phyloP scores from a whole-genome alignment of 805 yeast genomes.

The Wickerhamomyces chambardii region DNA sequence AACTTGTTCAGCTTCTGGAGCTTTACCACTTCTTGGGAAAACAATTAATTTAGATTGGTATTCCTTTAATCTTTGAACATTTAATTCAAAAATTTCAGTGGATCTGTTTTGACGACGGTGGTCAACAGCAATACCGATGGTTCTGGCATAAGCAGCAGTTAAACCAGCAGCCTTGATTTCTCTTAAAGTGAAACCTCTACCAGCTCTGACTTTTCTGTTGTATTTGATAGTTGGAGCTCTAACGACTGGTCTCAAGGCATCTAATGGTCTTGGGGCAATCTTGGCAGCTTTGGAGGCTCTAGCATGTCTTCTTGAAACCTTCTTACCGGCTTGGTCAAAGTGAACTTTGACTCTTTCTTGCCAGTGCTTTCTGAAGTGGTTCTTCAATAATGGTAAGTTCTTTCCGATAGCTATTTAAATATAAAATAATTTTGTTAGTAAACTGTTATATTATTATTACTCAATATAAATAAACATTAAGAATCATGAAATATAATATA shows the following conservation, averaged over 20 bases:
- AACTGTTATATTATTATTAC: too few species aligned
- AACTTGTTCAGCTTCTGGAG: slow-evolving; percentile 74
- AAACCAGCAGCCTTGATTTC: slow-evolving; percentile 98
- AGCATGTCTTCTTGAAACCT: slow-evolving; percentile 92
- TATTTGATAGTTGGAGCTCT: slow-evolving; percentile 98
- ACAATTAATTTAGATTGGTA: slow-evolving; percentile 93
- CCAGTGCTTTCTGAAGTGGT: slow-evolving; percentile 99
- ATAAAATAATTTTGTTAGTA: not conserved
- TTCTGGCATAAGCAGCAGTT: slow-evolving; percentile 91
- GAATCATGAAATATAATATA: too few species aligned
- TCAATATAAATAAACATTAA: too few species aligned
- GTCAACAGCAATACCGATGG: slow-evolving; percentile 98
- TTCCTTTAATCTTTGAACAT: slow-evolving; percentile 94
- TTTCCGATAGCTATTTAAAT: slow-evolving; percentile 83
- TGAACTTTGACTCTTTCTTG: slow-evolving; percentile 99
- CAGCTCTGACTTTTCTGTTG: slow-evolving; percentile 99
- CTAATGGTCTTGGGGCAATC: slow-evolving; percentile 97
- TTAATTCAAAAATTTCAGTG: slow-evolving; percentile 87
- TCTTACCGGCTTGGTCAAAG: slow-evolving; percentile 99
- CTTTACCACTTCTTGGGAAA: slow-evolving; percentile 87
- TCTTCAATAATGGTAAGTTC: slow-evolving; percentile 98
- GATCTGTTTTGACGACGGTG: slow-evolving; percentile 99
- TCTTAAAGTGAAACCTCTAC: slow-evolving; percentile 98
- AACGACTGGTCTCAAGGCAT: slow-evolving; percentile 92
- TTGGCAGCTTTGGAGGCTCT: slow-evolving; percentile 91